Conservation (phyloP, 1,284 basidiomycete genomes). For the Entoloma clypeatum region DNA sequence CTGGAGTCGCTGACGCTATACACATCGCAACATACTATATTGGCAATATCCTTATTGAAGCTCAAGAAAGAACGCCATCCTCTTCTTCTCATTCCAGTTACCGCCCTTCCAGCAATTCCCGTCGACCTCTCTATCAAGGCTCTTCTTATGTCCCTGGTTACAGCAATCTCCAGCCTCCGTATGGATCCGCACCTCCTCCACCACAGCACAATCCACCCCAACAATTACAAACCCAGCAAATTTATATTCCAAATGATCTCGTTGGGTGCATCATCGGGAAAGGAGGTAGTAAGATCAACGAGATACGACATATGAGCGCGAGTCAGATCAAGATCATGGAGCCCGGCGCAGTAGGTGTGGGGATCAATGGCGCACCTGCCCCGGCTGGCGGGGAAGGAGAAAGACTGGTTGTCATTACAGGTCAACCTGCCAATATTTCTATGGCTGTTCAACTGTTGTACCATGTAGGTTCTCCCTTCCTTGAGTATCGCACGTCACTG, state of each 20-base stretch:
- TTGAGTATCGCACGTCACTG: constrained; percentile 6
- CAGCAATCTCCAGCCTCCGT: constrained; percentile 46
- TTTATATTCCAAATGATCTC: constrained; percentile 97
- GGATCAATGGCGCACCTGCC: constrained; percentile 59
- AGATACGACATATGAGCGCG: constrained; percentile 91
- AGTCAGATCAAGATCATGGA: constrained; percentile 99
- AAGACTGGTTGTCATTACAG: constrained; percentile 91
- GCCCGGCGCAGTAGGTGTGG: constrained; percentile 76
- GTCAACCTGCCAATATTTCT: constrained; percentile 91
- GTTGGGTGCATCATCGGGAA: constrained; percentile 99
- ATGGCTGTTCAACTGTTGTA: constrained; percentile 95
- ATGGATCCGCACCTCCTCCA: constrained; percentile 28
- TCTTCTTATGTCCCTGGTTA: constrained; percentile 74
- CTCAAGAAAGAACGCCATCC: constrained; percentile 84
- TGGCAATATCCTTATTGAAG: constrained; percentile 94
- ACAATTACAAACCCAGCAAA: constrained; percentile 93
- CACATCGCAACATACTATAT: constrained; percentile 99
- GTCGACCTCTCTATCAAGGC: constrained; percentile 47
- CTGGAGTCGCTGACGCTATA: constrained; percentile 99
- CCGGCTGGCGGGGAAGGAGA: constrained; percentile 78
- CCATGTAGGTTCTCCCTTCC: constrained; percentile 53
- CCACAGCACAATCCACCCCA: constrained; percentile 39
- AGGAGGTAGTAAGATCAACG: constrained; percentile 98
- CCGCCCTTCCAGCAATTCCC: constrained; percentile 51
- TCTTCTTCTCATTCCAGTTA: constrained; percentile 53